A percentile compares a stretch with the other conserved stretches of the same genome.
Conservation (phyloP, 1,139 yeast genomes). For the Saccharomyces hybrid region DNA sequence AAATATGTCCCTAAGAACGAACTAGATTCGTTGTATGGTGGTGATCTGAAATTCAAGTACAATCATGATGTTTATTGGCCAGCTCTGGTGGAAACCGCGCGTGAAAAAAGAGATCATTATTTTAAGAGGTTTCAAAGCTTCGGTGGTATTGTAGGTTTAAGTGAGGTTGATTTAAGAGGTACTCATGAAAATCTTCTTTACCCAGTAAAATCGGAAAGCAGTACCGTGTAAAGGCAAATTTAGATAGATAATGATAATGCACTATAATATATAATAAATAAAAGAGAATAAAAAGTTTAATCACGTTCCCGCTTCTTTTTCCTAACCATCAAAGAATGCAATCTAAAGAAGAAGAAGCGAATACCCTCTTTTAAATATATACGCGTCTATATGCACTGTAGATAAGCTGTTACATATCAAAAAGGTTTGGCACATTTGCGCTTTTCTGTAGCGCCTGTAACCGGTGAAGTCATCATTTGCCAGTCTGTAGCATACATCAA, state of each 20-base stretch:
- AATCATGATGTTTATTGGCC: slow-evolving; percentile 78
- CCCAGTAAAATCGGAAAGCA: slow-evolving; percentile 26
- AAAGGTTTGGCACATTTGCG: slow-evolving; percentile 94
- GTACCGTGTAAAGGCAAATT: not conserved
- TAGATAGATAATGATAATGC: slow-evolving; percentile 1
- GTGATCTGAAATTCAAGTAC: slow-evolving; percentile 74
- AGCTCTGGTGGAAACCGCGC: slow-evolving; percentile 51
- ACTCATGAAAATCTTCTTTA: slow-evolving; percentile 38
- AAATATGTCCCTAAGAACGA: slow-evolving; percentile 75
- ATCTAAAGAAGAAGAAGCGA: not conserved
- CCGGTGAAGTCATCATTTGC: slow-evolving; percentile 87
- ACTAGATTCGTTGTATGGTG: slow-evolving; percentile 78
- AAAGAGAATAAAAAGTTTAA: not conserved
- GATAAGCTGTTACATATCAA: slow-evolving; percentile 12
- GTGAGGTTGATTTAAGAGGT: slow-evolving; percentile 76
- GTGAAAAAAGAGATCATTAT: slow-evolving; percentile 46
- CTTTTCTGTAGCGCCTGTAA: slow-evolving; percentile 64
- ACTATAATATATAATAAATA: slow-evolving; percentile 1
- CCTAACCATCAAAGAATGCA: not conserved
- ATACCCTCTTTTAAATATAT: not conserved
- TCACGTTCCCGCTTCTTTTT: not conserved
- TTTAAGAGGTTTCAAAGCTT: slow-evolving; percentile 54
- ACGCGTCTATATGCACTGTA: not conserved
- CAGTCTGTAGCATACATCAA: slow-evolving; percentile 89
- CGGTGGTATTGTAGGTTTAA: slow-evolving; percentile 68